Evolutionary conservation across 169 alveolate species (phyloP), one percentile per base, ranked within the genome.

Genomic region (Plasmodium coatneyi): DNA sequence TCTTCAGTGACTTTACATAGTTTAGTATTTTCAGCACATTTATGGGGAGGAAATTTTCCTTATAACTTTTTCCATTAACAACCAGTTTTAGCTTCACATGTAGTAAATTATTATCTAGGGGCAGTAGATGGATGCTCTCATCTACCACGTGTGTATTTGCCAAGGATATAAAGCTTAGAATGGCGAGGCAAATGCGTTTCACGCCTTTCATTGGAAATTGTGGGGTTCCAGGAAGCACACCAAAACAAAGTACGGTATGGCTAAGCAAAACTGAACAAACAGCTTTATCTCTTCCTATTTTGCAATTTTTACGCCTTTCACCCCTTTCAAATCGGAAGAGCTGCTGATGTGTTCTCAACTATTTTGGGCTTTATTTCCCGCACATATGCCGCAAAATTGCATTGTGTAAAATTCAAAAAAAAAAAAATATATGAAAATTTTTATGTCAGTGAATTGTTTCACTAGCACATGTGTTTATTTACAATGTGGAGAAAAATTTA

Each of bases 31-130:
- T 87, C 71, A 87, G 71, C 32, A 87, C 34, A 52, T 87, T 87
- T 87, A 60, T 32, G 71, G 93, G 93, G 36, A 87, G 76, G 80
- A 87, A 87, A 28, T 83, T 70, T 34, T 87, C 76, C 71, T 87
- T 87, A 87, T 87, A 87, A 87, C 49, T 66, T 87, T 87, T 79
- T 78, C 93, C 93, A 80, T 87, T 87, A 60, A 87, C 56, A 87
- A 22, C 25, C 54, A 87, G 52, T 80, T 87, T 87, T 78, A 87
- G 89, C 80, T 76, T 87, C 70, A 87, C 72, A 80, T 87, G 93
- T 39, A 87, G 71, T 41, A 87, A 43, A 66, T 87, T 66, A 79
- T 87, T 87, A 56, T 79, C 89, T 56, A 87, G 82, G 25, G 93
- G 90, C 70, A 78, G 19, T 87, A 87, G 25, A 79, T 87, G 79